Conservation (phyloP, 1,139 yeast genomes). For the Debaryomyces singareniensis region DNA sequence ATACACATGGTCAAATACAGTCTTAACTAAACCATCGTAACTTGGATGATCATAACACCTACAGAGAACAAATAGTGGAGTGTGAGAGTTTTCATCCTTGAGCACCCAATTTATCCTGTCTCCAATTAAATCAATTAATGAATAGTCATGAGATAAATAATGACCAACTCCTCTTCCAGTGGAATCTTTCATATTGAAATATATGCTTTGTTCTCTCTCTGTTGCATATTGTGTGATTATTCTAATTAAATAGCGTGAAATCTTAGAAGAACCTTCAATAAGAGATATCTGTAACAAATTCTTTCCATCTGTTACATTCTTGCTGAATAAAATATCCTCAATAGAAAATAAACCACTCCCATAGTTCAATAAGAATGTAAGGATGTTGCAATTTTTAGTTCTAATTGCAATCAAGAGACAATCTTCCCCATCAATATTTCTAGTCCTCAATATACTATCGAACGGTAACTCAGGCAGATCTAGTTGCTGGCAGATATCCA, state of each 20-base stretch:
- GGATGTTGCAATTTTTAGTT: slow-evolving; percentile 34
- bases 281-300: slow-evolving; percentile 60
- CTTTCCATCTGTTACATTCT: slow-evolving; percentile 40
- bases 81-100: slow-evolving; percentile 64
- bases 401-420: slow-evolving; percentile 49
- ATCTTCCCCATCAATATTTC: slow-evolving; percentile 65
- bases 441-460: slow-evolving; percentile 42
- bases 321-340: slow-evolving; percentile 65
- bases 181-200: slow-evolving; percentile 46
- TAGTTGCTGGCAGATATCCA: slow-evolving; percentile 7
- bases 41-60: slow-evolving; percentile 76
- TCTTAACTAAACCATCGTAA: slow-evolving; percentile 45
- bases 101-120: slow-evolving; percentile 59
- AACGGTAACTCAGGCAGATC: slow-evolving; percentile 19
- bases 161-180: slow-evolving; percentile 65
- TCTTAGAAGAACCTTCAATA: slow-evolving; percentile 43
- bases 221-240: slow-evolving; percentile 39
- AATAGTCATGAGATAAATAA: slow-evolving; percentile 56
- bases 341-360: slow-evolving; percentile 46
- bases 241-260: slow-evolving; percentile 43
- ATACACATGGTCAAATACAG: slow-evolving; percentile 41
- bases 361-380: slow-evolving; percentile 40
- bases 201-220: slow-evolving; percentile 37
- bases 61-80: slow-evolving; percentile 73
- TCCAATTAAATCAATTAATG: slow-evolving; percentile 52